A percentile compares a stretch with the other conserved stretches of the same genome.
Conservation (phyloP, 805 yeast species). For the Ogataea paradorogensis region DNA sequence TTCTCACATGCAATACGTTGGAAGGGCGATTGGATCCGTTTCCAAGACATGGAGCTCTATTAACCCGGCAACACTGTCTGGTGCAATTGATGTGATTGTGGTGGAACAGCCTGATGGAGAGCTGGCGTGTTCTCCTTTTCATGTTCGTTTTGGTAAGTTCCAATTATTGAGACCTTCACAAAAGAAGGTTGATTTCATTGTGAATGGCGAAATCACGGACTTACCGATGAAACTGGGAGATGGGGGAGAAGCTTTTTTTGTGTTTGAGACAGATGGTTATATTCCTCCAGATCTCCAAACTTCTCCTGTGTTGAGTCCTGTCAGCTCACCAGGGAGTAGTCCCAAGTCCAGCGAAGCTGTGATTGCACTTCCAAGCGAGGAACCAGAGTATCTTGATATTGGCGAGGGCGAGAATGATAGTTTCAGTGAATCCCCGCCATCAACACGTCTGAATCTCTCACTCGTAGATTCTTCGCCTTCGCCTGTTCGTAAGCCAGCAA, state of each 20-base stretch:
- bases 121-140: conserved; percentile 88
- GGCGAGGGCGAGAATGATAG: conserved; percentile 31
- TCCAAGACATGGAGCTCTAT: conserved; percentile 97
- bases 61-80: conserved; percentile 93
- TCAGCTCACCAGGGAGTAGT: conserved; percentile 53
- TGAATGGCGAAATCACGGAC: conserved; percentile 77
- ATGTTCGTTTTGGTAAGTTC: conserved; percentile 92
- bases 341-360: conserved; percentile 22
- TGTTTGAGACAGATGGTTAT: conserved; percentile 75
- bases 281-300: conserved; percentile 80
- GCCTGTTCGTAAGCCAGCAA: conserved; percentile 16
- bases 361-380: conserved; percentile 33
- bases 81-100: conserved; percentile 95
- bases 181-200: conserved; percentile 85
- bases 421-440: conserved; percentile 7
- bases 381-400: conserved; percentile 52
- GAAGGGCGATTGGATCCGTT: conserved; percentile 90
- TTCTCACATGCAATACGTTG: conserved; percentile 84
- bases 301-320: conserved; percentile 76
- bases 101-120: conserved; percentile 81
- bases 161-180: conserved; percentile 91
- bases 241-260: conserved; percentile 97
- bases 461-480: conserved; percentile 20
- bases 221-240: conserved; percentile 96
- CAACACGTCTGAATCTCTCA: conserved; percentile 14